Evolutionary conservation across 2,329 filamentous ascomycete genomes (phyloP).

Genomic region (Penicillium sp.): DNA sequence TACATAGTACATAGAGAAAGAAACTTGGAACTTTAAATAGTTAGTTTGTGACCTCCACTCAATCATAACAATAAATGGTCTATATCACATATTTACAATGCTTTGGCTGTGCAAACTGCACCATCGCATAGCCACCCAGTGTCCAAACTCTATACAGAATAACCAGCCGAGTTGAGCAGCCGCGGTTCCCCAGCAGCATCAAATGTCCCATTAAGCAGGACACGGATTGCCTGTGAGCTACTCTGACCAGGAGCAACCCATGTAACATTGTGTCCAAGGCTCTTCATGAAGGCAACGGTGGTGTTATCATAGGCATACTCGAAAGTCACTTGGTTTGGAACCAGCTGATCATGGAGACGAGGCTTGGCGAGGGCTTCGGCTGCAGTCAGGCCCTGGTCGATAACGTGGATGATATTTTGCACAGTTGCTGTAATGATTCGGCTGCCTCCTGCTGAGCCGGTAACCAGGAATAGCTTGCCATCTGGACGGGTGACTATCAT

Average conservation of each 20-base stretch:
- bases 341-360: constrained; percentile 74
- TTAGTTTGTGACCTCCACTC: neutral
- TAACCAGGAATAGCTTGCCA: constrained; percentile 61
- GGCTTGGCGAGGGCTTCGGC: constrained; percentile 60
- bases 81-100: neutral
- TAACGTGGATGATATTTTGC: constrained; percentile 66
- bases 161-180: constrained; percentile 65
- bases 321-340: constrained; percentile 64
- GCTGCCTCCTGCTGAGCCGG: constrained; percentile 75
- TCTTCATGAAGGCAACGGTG: constrained; percentile 60
- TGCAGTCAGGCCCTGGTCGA: constrained; percentile 61
- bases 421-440: constrained; percentile 77
- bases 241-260: constrained; percentile 62
- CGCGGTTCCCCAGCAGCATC: constrained; percentile 74
- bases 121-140: no score
- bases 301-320: constrained; percentile 65
- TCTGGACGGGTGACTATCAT: constrained; percentile 67
- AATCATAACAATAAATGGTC: neutral
- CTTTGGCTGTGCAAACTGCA: neutral
- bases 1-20: neutral
- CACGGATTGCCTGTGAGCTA: constrained; percentile 65
- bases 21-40: neutral
- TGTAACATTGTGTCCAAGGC: constrained; percentile 65
- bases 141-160: constrained; percentile 44
- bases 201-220: constrained; percentile 62